Evolutionary conservation across 2,329 filamentous ascomycete genomes (phyloP), one percentile per base, ranked within the genome.

Genomic region (Cercospora canescens): DNA sequence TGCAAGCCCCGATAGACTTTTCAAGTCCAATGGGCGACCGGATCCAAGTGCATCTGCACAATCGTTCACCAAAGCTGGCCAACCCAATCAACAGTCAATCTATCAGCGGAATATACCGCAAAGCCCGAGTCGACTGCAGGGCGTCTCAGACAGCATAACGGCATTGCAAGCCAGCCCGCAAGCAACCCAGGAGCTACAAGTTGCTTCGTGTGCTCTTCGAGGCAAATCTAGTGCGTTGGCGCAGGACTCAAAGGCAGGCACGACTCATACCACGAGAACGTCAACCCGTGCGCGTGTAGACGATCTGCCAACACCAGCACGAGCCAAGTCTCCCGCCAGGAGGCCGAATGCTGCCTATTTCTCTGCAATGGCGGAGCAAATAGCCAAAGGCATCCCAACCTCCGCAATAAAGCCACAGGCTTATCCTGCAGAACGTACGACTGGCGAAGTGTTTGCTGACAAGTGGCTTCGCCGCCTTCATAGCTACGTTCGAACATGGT

Each of bases 401-500:
- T 30, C 21, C 7, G 26, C 35, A 30, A 30, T n/a, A 28, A 24
- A 30, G n/a, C n/a, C 35, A 18, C 48, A 32, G 28, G 21, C 57
- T 11, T 60, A 60, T 32, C 34, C 57, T 48, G 24, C 39, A 12
- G 39, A 60, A 32, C 57, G 37, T 4, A 32, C 39, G n/a, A 21
- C 57, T 45, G 14, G 18, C 35, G 35, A 45, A 14, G 14, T 30
- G 12, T 60, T 60, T 32, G 57, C 37, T 26, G 28, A 34, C 2
- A 60, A 60, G 37, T 60, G 57, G 57, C 57, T 60, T 11, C 39
- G 6, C 21, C 57, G 37, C 37, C n/a, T 48, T 60, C 57, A 60
- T 28, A 18, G 57, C 57, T 60, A 60, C 39, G 18, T 60, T 24
- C 21, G 57, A 30, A 30, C 26, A 24, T 60, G 57, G 57, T 60